phyloP scores from a whole-genome alignment of 2,329 filamentous ascomycete genomes.

The Alternaria consortialis region DNA sequence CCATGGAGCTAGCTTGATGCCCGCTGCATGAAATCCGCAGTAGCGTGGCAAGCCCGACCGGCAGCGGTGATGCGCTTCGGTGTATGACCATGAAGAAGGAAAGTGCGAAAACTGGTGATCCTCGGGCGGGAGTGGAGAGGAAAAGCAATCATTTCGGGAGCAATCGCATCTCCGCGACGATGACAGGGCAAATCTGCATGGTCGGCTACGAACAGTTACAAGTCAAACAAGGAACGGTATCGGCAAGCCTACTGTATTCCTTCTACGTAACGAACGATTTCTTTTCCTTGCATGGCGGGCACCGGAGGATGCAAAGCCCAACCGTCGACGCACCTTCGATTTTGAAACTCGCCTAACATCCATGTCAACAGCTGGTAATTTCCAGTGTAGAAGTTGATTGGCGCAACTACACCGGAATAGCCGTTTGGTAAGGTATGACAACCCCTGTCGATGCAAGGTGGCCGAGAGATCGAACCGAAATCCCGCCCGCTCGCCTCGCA shows the following conservation, averaged over 20 bases:
- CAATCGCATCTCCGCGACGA: conserved; percentile 1
- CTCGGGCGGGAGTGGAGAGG: background rate
- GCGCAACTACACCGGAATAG: conserved; percentile 17
- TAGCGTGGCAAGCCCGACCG: conserved; percentile 12
- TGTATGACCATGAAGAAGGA: background rate
- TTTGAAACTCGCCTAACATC: conserved; percentile 6
- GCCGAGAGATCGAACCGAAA: conserved; percentile 10
- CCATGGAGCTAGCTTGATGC: conserved; percentile 9
- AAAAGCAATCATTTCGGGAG: conserved; percentile 2
- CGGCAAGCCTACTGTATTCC: background rate
- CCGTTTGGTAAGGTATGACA: conserved; percentile 5
- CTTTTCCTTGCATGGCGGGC: conserved; percentile 1
- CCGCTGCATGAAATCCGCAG: conserved; percentile 2
- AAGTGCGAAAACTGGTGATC: background rate
- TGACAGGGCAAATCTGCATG: conserved; percentile 3
- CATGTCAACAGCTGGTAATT: background rate
- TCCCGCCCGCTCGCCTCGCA: conserved; percentile 18
- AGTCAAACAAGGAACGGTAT: conserved; percentile 1
- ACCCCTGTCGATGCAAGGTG: conserved; percentile 10
- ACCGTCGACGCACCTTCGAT: background rate
- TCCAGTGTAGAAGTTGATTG: background rate
- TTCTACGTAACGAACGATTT: background rate
- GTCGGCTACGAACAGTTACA: background rate
- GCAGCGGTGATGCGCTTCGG: conserved; percentile 12
- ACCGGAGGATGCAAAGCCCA: background rate